Evolutionary conservation across 768 basidiomycete species (phyloP).

Genomic region (Suillus bovinus): DNA sequence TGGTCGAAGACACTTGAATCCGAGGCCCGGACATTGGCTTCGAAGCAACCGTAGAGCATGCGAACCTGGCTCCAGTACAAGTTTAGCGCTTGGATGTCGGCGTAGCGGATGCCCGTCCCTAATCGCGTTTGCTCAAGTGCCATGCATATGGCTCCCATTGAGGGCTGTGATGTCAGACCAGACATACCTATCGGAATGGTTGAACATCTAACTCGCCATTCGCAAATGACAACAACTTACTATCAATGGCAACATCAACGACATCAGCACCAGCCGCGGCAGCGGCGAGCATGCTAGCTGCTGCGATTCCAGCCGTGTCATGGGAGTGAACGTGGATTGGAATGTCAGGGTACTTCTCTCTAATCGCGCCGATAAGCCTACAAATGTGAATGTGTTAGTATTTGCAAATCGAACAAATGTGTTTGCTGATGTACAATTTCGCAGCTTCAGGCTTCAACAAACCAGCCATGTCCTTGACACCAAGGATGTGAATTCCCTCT

Average conservation of each 20-base stretch:
- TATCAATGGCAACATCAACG: slow-evolving; percentile 98
- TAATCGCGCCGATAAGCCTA: slow-evolving; percentile 91
- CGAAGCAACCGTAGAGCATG: slow-evolving; percentile 93
- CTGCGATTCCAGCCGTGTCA: slow-evolving; percentile 97
- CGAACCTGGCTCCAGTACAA: slow-evolving; percentile 98
- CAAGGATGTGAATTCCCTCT: slow-evolving; percentile 95
- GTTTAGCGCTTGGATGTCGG: slow-evolving; percentile 97
- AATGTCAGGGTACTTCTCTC: slow-evolving; percentile 94
- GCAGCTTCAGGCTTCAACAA: slow-evolving; percentile 94
- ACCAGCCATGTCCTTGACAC: slow-evolving; percentile 99
- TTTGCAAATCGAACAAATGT: slow-evolving; percentile 2
- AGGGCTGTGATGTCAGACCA: slow-evolving; percentile 95
- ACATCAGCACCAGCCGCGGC: slow-evolving; percentile 98
- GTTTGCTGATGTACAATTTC: slow-evolving; percentile 59
- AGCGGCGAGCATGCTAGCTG: slow-evolving; percentile 95
- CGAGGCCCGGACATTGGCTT: slow-evolving; percentile 95
- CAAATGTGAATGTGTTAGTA: slow-evolving; percentile 9
- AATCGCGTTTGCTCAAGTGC: slow-evolving; percentile 93
- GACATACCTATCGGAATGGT: slow-evolving; percentile 75
- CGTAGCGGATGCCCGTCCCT: slow-evolving; percentile 95
- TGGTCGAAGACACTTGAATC: slow-evolving; percentile 99
- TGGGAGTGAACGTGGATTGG: slow-evolving; percentile 99
- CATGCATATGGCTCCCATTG: slow-evolving; percentile 96
- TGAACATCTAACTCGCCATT: neutral
- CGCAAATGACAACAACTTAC: slow-evolving; percentile 44